Evolutionary conservation across 2,329 filamentous ascomycete species (phyloP), one percentile per base, ranked within the genome.

Genomic region (Teratosphaeria pseudoeucalypti): DNA sequence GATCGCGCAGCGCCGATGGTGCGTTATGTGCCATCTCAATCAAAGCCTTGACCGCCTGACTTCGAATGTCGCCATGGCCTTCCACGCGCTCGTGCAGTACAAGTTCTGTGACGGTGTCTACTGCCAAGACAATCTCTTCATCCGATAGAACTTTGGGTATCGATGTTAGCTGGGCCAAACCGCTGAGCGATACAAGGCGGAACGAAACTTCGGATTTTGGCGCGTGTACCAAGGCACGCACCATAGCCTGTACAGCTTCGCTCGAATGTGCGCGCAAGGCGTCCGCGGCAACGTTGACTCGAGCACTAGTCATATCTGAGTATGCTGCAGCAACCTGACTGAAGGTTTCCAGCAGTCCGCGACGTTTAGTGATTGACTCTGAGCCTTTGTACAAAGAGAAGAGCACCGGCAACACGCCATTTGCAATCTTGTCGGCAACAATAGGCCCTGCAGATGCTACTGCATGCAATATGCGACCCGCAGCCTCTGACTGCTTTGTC

Each of bases 401-500:
- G 1, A 88, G 70, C 1, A 78, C 78, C 0, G 84, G 81, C 27
- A 87, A 71, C 14, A 84, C 75, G 5, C 79, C 78, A 65, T 82
- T 78, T 10, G 84, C 73, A 10, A 86, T 71, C 52, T 82, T 75
- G 56, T 80, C 79, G 56, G 82, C 83, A 0, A 84, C 78, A 19
- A 78, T 70, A 0, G 77, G 71, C 19, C 82, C 84, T 6, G 82
- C 79, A 54, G 79, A 76, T 1, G 83, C 80, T 11, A 85, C 72
- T 6, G 79, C 79, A 43, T 79, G 75, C 16, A 88, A 68, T 19
- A 88, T 86, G 29, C 82, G 79, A 19, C 83, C 83, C 2, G 84
- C 80, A 10, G 84, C 84, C 66, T 83, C 82, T 3, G 85, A 86
- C 67, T 88, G 83, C 68, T 87, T 87, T 5, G 85, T 85, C 53